Evolutionary conservation across 345 rosid genomes (phyloP), one percentile per base, ranked within the genome.

Genomic region (Citrus maxima): DNA sequence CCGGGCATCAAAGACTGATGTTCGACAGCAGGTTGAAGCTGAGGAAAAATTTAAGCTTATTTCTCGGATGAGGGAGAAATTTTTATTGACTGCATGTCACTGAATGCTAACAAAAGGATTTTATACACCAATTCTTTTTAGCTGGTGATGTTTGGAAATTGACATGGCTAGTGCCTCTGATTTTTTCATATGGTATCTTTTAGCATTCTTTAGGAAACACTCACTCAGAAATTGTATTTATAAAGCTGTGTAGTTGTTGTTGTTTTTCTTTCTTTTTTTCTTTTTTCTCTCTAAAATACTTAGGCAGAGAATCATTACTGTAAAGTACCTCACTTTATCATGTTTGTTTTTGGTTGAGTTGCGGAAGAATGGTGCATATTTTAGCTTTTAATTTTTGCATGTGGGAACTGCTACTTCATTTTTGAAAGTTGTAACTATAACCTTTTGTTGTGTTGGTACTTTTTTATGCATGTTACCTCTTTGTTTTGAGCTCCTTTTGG

Each of bases 31-130:
- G 82, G 97, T 92, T 73, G 97, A 92, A 83, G 94, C 97, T 0
- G 99, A 94, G 82, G 99, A 96, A 79, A 94, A 88, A 67, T 92
- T 96, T 82, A 96, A 96, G 83, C 92, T 93, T 73, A 88, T 96
- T 79, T 86, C 91, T 73, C 97, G 94, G 78, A 90, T 91, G 95
- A 96, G 90, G 85, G 97, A 89, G 80, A 88, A 89, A 77, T 86
- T 88, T 83, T 70, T 79, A 74, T 82, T 82, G 5, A 69, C 86
- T 73, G 73, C 82, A 38, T 83, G 80, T 46, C 61, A 58, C 55
- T 81, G 79, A 83, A 81, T 61, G 42, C 78, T 72, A 75, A 54
- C 67, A 24, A 34, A 73, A 66, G 42, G 67, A 58, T 63, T 67
- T 4, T 49, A 51, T 25, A 35, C 78, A 72, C 35, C 80, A n/a